Percentiles rank a stretch among this genome's conserved stretches.
Conservation (phyloP, 768 basidiomycete genomes). For the Omphalotus guepiniiformis region DNA sequence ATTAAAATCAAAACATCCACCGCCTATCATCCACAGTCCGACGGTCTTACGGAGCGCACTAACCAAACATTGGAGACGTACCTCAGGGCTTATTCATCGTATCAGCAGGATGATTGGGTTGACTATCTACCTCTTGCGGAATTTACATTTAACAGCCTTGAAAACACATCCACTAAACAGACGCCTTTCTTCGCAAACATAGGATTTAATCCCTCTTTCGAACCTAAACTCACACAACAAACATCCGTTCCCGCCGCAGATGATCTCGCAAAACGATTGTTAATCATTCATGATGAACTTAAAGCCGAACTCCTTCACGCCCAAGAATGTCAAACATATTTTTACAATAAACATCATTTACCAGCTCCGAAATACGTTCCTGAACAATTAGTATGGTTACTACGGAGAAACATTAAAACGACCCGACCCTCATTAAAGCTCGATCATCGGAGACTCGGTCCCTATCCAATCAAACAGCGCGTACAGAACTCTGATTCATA, state of each 20-base stretch:
- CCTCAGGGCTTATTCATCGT: constrained; percentile 29
- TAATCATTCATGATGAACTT: constrained; percentile 14
- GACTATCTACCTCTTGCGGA: constrained; percentile 36
- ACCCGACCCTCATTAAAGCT: constrained; percentile 22
- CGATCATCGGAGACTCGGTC: constrained; percentile 14
- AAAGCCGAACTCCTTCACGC: constrained; percentile 11
- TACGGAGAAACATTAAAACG: constrained; percentile 19
- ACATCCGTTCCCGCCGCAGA: constrained; percentile 23
- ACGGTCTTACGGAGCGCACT: constrained; percentile 32
- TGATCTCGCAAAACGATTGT: constrained; percentile 6
- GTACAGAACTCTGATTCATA: constrained; percentile 12
- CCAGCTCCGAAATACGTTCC: constrained; percentile 9
- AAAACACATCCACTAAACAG: constrained; percentile 27
- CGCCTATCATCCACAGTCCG: constrained; percentile 41
- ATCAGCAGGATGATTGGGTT: constrained; percentile 41
- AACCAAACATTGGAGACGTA: constrained; percentile 37
- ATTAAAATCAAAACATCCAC: constrained; percentile 24
- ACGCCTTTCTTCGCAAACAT: constrained; percentile 35
- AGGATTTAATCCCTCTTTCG: constrained; percentile 28
- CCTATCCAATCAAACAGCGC: constrained; percentile 10
- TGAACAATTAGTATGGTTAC: constrained; percentile 17
- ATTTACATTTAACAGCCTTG: constrained; percentile 36
- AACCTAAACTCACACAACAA: constrained; percentile 21
- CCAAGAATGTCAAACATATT: constrained; percentile 7
- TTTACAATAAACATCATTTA: constrained; percentile 4